Conservation (phyloP, 2,329 filamentous ascomycete genomes). For the Furcasterigmium sp. region DNA sequence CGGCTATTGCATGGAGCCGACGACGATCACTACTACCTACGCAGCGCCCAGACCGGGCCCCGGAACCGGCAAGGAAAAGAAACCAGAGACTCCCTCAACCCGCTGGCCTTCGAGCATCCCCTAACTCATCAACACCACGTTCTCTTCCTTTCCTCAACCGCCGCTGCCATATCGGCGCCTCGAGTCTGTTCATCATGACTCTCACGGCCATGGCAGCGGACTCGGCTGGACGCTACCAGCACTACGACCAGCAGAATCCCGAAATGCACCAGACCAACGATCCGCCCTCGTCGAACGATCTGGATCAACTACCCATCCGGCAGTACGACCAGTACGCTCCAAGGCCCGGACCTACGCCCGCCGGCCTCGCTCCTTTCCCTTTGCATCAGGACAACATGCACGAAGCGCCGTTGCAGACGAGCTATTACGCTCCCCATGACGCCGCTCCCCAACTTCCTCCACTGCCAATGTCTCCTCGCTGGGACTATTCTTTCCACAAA, state of each 20-base stretch:
- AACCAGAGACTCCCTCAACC: conserved; percentile 1
- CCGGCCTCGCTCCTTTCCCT: conserved; percentile 1
- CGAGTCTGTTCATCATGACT: conserved; percentile 10
- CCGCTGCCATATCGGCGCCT: conserved; percentile 11
- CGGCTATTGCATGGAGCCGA: neutral
- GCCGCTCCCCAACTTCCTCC: conserved; percentile 22
- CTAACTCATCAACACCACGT: neutral
- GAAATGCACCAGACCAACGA: neutral
- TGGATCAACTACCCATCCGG: conserved; percentile 9
- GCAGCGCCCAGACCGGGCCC: neutral
- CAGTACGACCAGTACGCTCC: conserved; percentile 14
- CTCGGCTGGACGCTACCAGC: conserved; percentile 7
- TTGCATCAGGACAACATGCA: neutral
- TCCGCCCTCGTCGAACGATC: conserved; percentile 4
- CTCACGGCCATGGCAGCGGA: conserved; percentile 14
- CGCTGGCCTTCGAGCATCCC: neutral
- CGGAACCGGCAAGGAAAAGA: neutral
- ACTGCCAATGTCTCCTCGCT: conserved; percentile 33
- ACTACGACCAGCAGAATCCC: conserved; percentile 9
- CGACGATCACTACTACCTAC: neutral
- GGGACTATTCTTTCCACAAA: conserved; percentile 28
- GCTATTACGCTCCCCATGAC: conserved; percentile 16
- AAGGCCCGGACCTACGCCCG: conserved; percentile 9
- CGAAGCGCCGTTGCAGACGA: neutral
- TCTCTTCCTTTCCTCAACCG: neutral